A percentile compares a stretch with the other conserved stretches of the same genome.
Evolutionary conservation across 2,329 filamentous ascomycete genomes (phyloP).

Genomic region (Exophiala bonariae): DNA sequence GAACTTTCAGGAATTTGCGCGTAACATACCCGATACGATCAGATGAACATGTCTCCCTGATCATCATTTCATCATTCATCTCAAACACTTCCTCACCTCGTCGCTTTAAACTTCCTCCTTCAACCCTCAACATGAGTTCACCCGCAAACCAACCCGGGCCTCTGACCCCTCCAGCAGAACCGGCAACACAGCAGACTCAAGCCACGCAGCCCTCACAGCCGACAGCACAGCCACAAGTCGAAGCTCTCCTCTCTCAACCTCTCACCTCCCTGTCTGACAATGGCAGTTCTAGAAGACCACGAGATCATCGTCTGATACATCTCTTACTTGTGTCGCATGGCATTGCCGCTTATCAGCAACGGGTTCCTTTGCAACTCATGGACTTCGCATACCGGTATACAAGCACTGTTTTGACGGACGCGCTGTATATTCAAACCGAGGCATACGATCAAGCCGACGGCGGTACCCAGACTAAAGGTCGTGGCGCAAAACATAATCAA

Average conservation of each 20-base stretch:
- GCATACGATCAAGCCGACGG: slow-evolving; percentile 47
- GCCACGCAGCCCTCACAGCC: slow-evolving; percentile 18
- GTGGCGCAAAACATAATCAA: slow-evolving; percentile 35
- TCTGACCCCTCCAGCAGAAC: slow-evolving; percentile 45
- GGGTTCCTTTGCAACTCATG: slow-evolving; percentile 53
- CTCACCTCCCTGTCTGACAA: slow-evolving; percentile 47
- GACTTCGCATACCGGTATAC: slow-evolving; percentile 57
- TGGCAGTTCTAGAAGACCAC: slow-evolving; percentile 47
- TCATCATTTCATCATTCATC: neutral
- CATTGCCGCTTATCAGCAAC: slow-evolving; percentile 52
- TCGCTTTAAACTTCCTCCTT: neutral
- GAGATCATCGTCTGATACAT: slow-evolving; percentile 52
- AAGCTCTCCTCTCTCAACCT: slow-evolving; percentile 37
- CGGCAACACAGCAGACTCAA: slow-evolving; percentile 29
- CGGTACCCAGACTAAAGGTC: slow-evolving; percentile 31
- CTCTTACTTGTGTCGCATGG: slow-evolving; percentile 51
- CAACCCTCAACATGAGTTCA: slow-evolving; percentile 19
- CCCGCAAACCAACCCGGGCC: slow-evolving; percentile 31
- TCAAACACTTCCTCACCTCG: neutral
- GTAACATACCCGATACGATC: no score
- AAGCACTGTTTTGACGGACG: slow-evolving; percentile 52
- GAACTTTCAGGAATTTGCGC: no score
- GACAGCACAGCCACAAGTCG: slow-evolving; percentile 19
- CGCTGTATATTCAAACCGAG: slow-evolving; percentile 51
- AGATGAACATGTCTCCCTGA: no score